Evolutionary conservation across 257 asterid genomes (phyloP).

Genomic region (Solanum paucissectum): DNA sequence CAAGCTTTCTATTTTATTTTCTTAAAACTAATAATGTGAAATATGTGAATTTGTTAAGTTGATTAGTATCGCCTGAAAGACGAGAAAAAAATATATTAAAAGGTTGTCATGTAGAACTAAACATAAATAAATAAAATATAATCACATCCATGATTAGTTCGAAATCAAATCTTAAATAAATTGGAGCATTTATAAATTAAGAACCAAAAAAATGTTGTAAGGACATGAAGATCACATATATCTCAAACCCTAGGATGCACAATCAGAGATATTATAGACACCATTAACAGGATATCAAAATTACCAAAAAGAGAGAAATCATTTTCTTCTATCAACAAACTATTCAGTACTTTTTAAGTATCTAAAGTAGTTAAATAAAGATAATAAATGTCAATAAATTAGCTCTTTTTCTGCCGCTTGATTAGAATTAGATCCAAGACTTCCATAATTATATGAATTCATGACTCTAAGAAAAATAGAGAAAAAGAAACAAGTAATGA

Average conservation of each 20-base stretch:
- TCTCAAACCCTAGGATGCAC: background rate
- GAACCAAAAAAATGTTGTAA: background rate
- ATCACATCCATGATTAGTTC: background rate
- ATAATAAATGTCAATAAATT: background rate
- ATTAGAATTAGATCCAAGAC: background rate
- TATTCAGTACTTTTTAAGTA: background rate
- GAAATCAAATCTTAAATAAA: background rate
- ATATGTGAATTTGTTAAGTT: too few relatives aligned
- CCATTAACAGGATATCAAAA: background rate
- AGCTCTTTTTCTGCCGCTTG: background rate
- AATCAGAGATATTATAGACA: background rate
- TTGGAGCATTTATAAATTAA: background rate
- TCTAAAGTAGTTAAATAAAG: background rate
- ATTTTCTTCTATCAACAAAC: background rate
- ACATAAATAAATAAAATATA: background rate
- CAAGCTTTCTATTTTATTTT: background rate
- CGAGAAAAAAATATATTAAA: background rate
- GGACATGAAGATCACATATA: background rate
- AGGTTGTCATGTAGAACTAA: background rate
- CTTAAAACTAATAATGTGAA: background rate
- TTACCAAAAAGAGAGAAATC: background rate
- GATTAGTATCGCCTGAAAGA: background rate
- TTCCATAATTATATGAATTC: background rate
- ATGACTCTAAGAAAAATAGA: background rate
- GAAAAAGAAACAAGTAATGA: background rate